phyloP scores from a whole-genome alignment of 768 basidiomycete genomes.

The Mycena amicta region DNA sequence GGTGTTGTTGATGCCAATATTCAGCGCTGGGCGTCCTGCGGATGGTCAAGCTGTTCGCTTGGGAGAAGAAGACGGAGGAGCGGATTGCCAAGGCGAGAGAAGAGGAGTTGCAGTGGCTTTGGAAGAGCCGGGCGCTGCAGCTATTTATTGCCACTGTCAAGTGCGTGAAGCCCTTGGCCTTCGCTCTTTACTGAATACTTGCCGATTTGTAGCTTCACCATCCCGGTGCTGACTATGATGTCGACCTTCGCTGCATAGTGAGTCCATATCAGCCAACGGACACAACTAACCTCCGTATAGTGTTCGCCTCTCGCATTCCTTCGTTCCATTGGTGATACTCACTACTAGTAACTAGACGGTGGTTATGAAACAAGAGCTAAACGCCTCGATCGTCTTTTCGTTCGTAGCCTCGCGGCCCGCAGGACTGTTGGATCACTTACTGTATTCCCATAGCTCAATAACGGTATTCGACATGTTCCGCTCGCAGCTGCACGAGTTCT shows the following conservation, averaged over 20 bases:
- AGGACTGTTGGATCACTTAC: no score
- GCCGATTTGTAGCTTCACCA: constrained; percentile 52
- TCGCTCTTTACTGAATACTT: neutral
- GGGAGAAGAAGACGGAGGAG: constrained; percentile 59
- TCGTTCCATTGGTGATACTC: no score
- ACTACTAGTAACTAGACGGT: no score
- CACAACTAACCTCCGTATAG: no score
- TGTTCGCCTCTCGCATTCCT: no score
- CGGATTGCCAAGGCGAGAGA: constrained; percentile 54
- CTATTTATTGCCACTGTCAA: constrained; percentile 46
- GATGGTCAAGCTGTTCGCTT: constrained; percentile 73
- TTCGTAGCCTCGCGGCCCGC: no score
- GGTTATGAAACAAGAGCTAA: constrained; percentile 43
- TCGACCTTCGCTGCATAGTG: constrained; percentile 59
- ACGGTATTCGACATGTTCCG: constrained; percentile 66
- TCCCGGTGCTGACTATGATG: constrained; percentile 68
- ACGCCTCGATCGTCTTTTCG: no score
- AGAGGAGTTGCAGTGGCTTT: constrained; percentile 57
- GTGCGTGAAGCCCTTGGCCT: constrained; percentile 29
- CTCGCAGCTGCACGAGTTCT: constrained; percentile 46
- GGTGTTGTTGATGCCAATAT: no score
- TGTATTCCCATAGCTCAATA: no score
- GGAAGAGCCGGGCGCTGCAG: constrained; percentile 53
- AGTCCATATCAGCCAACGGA: no score
- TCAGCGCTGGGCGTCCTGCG: constrained; percentile 59